Conservation (phyloP, 1,139 yeast genomes). For the Geotrichum phurueaensis region DNA sequence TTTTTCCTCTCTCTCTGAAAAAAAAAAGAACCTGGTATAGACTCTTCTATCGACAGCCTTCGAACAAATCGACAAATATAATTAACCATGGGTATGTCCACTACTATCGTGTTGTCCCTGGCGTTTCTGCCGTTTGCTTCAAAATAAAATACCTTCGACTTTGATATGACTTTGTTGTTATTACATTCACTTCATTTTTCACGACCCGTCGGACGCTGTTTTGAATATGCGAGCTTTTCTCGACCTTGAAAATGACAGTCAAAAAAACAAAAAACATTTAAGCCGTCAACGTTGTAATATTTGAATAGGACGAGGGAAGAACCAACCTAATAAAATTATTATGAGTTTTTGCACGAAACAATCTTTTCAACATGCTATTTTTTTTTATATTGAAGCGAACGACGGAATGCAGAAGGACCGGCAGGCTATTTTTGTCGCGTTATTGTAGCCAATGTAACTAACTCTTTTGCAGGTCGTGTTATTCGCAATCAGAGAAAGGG, state of each 20-base stretch:
- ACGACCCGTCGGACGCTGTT: not conserved
- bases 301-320: constrained; percentile 50
- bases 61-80: constrained; percentile 15
- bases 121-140: not conserved
- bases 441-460: constrained; percentile 98
- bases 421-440: constrained; percentile 93
- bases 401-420: constrained; percentile 98
- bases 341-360: constrained; percentile 99
- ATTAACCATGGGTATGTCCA: constrained; percentile 16
- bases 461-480: constrained; percentile 99
- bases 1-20: constrained; percentile 6
- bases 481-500: constrained; percentile 99
- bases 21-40: constrained; percentile 4
- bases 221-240: no score
- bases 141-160: not conserved
- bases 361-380: constrained; percentile 99
- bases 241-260: no score
- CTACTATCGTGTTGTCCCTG: not conserved
- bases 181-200: not conserved
- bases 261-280: no score
- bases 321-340: constrained; percentile 95
- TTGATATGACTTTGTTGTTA: not conserved
- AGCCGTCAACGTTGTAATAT: no score
- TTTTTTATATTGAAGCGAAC: constrained; percentile 46
- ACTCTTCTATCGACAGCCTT: constrained; percentile 18